Base-by-base conservation (phyloP, 352 stramenopile species). In the Thraustotheca clavata region DNA sequence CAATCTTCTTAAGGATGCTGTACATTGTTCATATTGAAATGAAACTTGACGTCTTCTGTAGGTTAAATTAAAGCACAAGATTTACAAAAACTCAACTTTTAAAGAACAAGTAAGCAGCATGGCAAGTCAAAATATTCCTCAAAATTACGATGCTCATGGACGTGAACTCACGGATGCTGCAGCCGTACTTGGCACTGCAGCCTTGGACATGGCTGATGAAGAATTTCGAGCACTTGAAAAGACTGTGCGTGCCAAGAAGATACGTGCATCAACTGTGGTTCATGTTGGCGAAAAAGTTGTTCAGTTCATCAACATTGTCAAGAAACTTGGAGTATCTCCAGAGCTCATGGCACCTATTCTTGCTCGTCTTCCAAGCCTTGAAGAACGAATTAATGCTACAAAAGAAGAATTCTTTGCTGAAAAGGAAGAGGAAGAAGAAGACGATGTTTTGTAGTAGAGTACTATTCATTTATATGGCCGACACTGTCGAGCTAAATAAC, bases 51-150 rank as follows among this genome's bases (percentile, higher is more conserved):
- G 46, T 54, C 14, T 1, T 20, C 20, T 16, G 8, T 62, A 67
- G 60, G 41, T 94, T 34, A 91, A 93, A 61, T 73, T 93, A 29
- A 90, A 91, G 63, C 86, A 93, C 74, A 94, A 94, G 69, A 76
- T 94, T 48, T 94, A 93, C 70, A 91, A 91, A 69, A 91, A 80
- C 60, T 68, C 69, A 4, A 75, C 77, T 5, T 94, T 86, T 49
- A 48, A 69, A 1, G 59, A 70, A 0, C 83, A 94, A 67, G 59
- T 89, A 16, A 70, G 72, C 26, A 70, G 77, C 29, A 60, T 94
- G 52, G 69, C 74, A 8, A 74, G 83, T 18, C 70, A 77, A 18
- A 67, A 68, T 1, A 82, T 94, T 35, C 83, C 86, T 2, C 81
- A 94, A 46, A 74, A 76, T n/a, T 86, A 92, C 50, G 83, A 91